A percentile compares a stretch with the other conserved stretches of the same genome.
Conservation (phyloP, 805 yeast genomes). For the Hermanozyma aechmeae region DNA sequence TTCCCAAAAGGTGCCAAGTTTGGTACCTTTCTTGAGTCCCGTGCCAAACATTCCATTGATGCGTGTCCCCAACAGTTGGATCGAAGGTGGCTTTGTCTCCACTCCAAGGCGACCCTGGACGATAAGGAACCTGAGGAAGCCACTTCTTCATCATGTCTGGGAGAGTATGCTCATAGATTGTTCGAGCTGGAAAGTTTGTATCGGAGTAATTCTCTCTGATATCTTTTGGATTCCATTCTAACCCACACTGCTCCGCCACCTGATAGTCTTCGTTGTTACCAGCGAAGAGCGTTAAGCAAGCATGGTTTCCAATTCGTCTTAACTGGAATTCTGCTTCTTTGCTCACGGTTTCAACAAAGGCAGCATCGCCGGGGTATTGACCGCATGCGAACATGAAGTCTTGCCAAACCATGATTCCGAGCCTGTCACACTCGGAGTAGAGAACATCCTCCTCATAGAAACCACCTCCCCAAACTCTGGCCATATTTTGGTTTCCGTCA, state of each 20-base stretch:
- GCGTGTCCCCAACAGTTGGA: slow-evolving; percentile 38
- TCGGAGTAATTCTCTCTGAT: slow-evolving; percentile 16
- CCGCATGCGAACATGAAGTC: slow-evolving; percentile 55
- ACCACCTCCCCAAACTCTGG: slow-evolving; percentile 46
- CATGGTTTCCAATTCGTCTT: slow-evolving; percentile 29
- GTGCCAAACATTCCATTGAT: slow-evolving; percentile 54
- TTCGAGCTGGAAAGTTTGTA: slow-evolving; percentile 35
- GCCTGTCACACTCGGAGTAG: slow-evolving; percentile 34
- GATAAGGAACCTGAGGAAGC: slow-evolving; percentile 24
- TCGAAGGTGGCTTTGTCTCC: slow-evolving; percentile 23
- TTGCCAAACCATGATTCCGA: slow-evolving; percentile 43
- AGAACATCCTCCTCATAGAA: slow-evolving; percentile 32
- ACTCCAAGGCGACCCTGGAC: slow-evolving; percentile 43
- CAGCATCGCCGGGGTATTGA: slow-evolving; percentile 36
- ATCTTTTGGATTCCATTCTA: slow-evolving; percentile 19
- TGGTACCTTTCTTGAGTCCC: slow-evolving; percentile 42
- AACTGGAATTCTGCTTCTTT: slow-evolving; percentile 32
- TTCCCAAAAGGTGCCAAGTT: slow-evolving; percentile 36
- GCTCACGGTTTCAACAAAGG: slow-evolving; percentile 23
- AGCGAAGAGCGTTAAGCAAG: slow-evolving; percentile 29
- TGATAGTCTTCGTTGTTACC: slow-evolving; percentile 44
- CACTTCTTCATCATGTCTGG: slow-evolving; percentile 23
- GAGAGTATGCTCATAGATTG: slow-evolving; percentile 28
- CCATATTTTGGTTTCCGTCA: slow-evolving; percentile 34
- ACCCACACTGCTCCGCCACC: slow-evolving; percentile 26